A percentile compares a stretch with the other conserved stretches of the same genome.
Conservation (phyloP, 2,329 filamentous ascomycete genomes). For the Botryotinia globosa region DNA sequence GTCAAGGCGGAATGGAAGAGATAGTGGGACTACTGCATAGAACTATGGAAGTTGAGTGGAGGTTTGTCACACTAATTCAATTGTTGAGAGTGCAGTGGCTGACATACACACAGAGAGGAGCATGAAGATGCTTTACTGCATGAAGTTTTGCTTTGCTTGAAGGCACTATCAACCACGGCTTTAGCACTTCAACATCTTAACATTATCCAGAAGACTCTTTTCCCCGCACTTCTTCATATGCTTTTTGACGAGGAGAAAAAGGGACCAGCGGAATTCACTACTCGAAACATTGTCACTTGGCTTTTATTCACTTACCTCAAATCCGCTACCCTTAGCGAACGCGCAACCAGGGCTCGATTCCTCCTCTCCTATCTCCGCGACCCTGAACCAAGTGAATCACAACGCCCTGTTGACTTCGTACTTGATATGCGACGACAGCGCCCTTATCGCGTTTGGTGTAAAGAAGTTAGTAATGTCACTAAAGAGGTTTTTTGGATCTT, state of each 20-base stretch:
- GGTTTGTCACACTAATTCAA: conserved; percentile 52
- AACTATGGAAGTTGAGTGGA: conserved; percentile 96
- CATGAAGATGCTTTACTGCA: conserved; percentile 92
- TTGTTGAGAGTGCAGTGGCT: conserved; percentile 42
- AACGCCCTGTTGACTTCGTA: conserved; percentile 79
- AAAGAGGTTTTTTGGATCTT: conserved; percentile 99
- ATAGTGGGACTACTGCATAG: conserved; percentile 82
- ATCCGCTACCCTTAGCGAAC: conserved; percentile 57
- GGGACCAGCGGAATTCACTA: conserved; percentile 93
- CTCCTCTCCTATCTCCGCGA: conserved; percentile 79
- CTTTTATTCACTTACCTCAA: conserved; percentile 87
- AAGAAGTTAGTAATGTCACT: conserved; percentile 86
- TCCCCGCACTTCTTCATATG: conserved; percentile 82
- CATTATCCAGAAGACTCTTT: conserved; percentile 74
- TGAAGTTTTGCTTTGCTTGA: conserved; percentile 87
- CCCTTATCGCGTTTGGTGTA: conserved; percentile 91
- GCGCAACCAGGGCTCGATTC: conserved; percentile 66
- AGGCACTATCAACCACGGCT: conserved; percentile 89
- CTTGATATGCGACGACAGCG: conserved; percentile 82
- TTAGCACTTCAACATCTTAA: conserved; percentile 79
- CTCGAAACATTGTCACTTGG: conserved; percentile 83
- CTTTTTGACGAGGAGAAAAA: conserved; percentile 98
- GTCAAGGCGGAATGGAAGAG: conserved; percentile 86
- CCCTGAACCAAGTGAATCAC: conserved; percentile 70
- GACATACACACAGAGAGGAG: conserved; percentile 65